A percentile compares a stretch with the other conserved stretches of the same genome.
phyloP scores from a whole-genome alignment of 805 yeast species.

The Candida cerambycidarum region DNA sequence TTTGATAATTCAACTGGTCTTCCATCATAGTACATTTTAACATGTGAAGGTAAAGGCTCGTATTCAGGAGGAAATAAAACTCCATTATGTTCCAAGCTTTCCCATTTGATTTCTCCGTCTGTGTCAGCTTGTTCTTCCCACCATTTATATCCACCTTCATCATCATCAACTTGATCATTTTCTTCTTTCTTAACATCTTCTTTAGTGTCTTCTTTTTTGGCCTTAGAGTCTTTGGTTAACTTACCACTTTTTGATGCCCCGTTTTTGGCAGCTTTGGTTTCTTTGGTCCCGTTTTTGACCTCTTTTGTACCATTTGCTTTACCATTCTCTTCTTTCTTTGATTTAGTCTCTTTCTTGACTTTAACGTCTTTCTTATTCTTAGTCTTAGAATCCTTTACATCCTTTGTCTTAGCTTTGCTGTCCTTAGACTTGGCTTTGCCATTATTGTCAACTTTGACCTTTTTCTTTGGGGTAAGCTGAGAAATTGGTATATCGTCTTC shows the following conservation, averaged over 20 bases:
- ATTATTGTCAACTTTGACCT: constrained; percentile 1
- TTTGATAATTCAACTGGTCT: constrained; percentile 71
- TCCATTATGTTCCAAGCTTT: constrained; percentile 81
- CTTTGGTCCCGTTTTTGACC: background rate
- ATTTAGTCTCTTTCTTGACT: constrained; percentile 10
- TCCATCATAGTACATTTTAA: constrained; percentile 74
- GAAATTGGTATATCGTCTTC: constrained; percentile 17
- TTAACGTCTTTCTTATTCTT: constrained; percentile 9
- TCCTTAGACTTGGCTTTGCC: constrained; percentile 3
- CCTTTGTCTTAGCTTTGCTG: constrained; percentile 7
- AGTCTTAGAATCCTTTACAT: constrained; percentile 3
- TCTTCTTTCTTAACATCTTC: constrained; percentile 8
- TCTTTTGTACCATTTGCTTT: constrained; percentile 7
- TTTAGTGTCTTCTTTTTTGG: background rate
- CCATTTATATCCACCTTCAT: constrained; percentile 66
- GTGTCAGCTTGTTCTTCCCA: constrained; percentile 84
- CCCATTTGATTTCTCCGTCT: constrained; percentile 83
- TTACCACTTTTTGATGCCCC: background rate
- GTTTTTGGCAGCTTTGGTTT: background rate
- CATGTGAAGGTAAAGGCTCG: constrained; percentile 76
- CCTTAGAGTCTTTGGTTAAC: too few species aligned
- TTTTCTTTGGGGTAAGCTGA: constrained; percentile 6
- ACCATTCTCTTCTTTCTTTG: constrained; percentile 1
- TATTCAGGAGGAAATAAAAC: constrained; percentile 92
- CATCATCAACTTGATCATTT: constrained; percentile 35